A percentile compares a stretch with the other conserved stretches of the same genome.
These are phyloP conservation scores for Starmera stellimalicola DNA, from an alignment of 1,139 yeast genomes.

Conservation along the genomic window DNA sequence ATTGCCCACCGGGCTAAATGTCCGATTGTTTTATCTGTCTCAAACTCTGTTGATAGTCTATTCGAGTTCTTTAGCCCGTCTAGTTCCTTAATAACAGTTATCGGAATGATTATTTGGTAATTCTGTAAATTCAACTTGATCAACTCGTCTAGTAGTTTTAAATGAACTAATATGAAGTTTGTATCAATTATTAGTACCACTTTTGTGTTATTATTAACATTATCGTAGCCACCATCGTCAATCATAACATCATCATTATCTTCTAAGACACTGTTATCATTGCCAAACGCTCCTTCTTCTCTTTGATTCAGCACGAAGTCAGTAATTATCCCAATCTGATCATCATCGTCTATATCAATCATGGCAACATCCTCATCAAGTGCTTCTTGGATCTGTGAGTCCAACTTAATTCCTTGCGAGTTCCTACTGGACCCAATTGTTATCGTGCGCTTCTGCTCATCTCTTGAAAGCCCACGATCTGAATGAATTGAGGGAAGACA, in stretches of 20 bases:
- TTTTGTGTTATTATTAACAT: slow-evolving; percentile 9
- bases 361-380: slow-evolving; percentile 38
- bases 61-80: slow-evolving; percentile 62
- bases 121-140: slow-evolving; percentile 28
- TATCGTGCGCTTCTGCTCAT: background rate
- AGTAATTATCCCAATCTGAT: slow-evolving; percentile 37
- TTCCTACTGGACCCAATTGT: background rate
- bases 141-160: slow-evolving; percentile 44
- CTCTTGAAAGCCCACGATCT: background rate
- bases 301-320: slow-evolving; percentile 27
- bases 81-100: slow-evolving; percentile 60
- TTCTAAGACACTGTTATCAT: slow-evolving; percentile 2
- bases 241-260: background rate
- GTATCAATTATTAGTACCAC: slow-evolving; percentile 60
- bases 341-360: slow-evolving; percentile 39
- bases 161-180: slow-evolving; percentile 62
- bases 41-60: slow-evolving; percentile 4
- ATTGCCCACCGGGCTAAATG: slow-evolving; percentile 64
- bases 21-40: slow-evolving; percentile 30
- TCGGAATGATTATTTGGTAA: slow-evolving; percentile 55
- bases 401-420: background rate
- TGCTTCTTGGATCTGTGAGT: slow-evolving; percentile 3
- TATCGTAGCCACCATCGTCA: no score
- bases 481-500: background rate
- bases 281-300: slow-evolving; percentile 5